phyloP scores from a whole-genome alignment of 2,329 filamentous ascomycete genomes.

The Zarea fungicola region DNA sequence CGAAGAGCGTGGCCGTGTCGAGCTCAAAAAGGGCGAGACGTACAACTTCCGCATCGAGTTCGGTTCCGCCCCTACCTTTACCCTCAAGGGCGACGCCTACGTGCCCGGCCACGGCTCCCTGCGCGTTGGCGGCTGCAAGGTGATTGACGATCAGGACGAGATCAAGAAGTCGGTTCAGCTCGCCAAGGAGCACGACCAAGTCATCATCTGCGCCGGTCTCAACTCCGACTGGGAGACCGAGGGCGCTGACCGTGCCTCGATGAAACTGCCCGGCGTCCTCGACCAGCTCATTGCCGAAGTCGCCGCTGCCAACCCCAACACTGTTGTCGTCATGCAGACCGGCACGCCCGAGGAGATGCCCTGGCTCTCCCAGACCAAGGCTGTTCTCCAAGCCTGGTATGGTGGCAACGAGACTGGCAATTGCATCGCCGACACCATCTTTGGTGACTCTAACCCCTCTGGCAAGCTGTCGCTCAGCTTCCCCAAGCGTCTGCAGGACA shows the following conservation, averaged over 20 bases:
- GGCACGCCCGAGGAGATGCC: conserved; percentile 72
- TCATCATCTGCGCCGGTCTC: conserved; percentile 71
- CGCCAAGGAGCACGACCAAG: conserved; percentile 67
- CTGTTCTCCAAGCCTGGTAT: conserved; percentile 75
- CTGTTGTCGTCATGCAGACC: conserved; percentile 70
- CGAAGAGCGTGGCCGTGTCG: conserved; percentile 55
- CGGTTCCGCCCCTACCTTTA: conserved; percentile 53
- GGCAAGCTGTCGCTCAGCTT: conserved; percentile 72
- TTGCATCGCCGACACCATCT: conserved; percentile 71
- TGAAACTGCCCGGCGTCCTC: conserved; percentile 69
- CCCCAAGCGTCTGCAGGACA: conserved; percentile 62
- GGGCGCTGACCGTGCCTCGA: conserved; percentile 70
- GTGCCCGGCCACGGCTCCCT: conserved; percentile 56
- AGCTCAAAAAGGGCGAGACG: conserved; percentile 52
- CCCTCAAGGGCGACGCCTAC: conserved; percentile 44
- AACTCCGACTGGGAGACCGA: conserved; percentile 81
- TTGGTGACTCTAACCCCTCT: conserved; percentile 67
- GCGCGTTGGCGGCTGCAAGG: conserved; percentile 55
- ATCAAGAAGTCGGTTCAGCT: conserved; percentile 62
- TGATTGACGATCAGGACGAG: conserved; percentile 52
- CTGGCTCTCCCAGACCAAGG: conserved; percentile 52
- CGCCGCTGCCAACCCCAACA: conserved; percentile 60
- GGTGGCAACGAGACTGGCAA: conserved; percentile 84
- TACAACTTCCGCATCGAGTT: conserved; percentile 58
- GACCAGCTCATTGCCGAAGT: conserved; percentile 66